These are phyloP conservation scores for Rhodotorula diobovata DNA, from an alignment of 768 basidiomycete genomes.

Conservation along the genomic window DNA sequence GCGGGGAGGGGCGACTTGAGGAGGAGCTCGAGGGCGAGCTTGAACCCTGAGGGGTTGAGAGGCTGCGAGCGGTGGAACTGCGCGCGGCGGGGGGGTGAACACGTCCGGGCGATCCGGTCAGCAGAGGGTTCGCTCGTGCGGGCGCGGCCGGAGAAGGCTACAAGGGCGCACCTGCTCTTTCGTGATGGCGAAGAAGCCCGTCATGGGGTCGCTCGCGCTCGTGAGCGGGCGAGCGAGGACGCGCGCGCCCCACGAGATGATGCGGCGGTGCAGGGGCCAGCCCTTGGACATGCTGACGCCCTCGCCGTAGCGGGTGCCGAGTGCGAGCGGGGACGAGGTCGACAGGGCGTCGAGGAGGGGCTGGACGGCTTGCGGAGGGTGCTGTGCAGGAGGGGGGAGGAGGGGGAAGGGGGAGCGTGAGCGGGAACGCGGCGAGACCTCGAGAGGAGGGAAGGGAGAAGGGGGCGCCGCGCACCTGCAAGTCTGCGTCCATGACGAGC, in stretches of 20 bases:
- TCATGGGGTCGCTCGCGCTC: slow-evolving; percentile 44
- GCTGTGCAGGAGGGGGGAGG: slow-evolving; percentile 32
- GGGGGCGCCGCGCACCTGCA: slow-evolving; percentile 38
- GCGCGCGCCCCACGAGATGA: slow-evolving; percentile 44
- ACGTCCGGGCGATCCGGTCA: background rate
- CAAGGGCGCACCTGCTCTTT: slow-evolving; percentile 40
- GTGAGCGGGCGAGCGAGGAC: slow-evolving; percentile 42
- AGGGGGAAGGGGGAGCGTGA: background rate
- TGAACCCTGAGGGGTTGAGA: slow-evolving; percentile 44
- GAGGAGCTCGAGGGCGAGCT: slow-evolving; percentile 44
- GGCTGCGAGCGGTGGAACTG: slow-evolving; percentile 40
- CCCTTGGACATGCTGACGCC: slow-evolving; percentile 43
- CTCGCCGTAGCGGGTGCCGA: slow-evolving; percentile 43
- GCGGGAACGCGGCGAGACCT: no score
- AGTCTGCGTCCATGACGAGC: slow-evolving; percentile 44
- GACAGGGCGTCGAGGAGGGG: slow-evolving; percentile 37
- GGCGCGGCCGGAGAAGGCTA: background rate
- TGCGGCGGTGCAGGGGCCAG: slow-evolving; percentile 43
- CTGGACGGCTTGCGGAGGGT: slow-evolving; percentile 41
- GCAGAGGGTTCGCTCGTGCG: no score
- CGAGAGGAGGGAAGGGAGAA: no score
- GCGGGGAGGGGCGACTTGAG: slow-evolving; percentile 38
- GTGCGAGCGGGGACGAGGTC: slow-evolving; percentile 34
- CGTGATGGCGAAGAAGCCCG: slow-evolving; percentile 43
- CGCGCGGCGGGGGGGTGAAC: background rate